A percentile compares a stretch with the other conserved stretches of the same genome.
phyloP scores from a whole-genome alignment of 2,329 filamentous ascomycete genomes.

The Macrophomina tecta region DNA sequence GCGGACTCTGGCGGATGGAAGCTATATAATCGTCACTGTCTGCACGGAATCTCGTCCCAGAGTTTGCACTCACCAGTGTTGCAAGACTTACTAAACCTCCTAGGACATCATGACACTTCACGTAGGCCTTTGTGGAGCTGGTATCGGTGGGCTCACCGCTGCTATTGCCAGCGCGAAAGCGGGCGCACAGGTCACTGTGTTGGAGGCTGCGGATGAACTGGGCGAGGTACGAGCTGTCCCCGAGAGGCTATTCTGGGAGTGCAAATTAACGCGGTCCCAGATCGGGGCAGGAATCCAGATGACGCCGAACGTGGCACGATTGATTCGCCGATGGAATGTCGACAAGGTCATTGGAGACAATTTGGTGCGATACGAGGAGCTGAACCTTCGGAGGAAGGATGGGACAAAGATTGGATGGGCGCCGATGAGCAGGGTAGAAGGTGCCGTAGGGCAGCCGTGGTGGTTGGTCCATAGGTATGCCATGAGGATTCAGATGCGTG shows the following conservation, averaged over 20 bases:
- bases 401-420: constrained; percentile 49
- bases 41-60: not conserved
- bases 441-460: constrained; percentile 46
- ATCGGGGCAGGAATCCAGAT: constrained; percentile 48
- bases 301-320: constrained; percentile 50
- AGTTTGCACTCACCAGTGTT: not conserved
- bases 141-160: constrained; percentile 45
- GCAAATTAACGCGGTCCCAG: not conserved
- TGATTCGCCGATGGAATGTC: constrained; percentile 49
- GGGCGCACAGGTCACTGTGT: constrained; percentile 45
- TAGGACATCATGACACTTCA: not conserved
- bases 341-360: constrained; percentile 49
- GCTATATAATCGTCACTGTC: not conserved
- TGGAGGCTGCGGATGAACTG: constrained; percentile 48
- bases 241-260: constrained; percentile 5
- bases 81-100: not conserved
- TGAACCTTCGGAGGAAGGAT: constrained; percentile 49
- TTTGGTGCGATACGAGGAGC: constrained; percentile 48
- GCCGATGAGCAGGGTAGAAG: constrained; percentile 41
- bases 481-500: not conserved
- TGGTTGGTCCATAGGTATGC: constrained; percentile 51
- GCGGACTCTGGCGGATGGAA: too few relatives aligned
- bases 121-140: not conserved
- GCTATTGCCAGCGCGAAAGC: constrained; percentile 46
- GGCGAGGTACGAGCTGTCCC: constrained; percentile 44